Evolutionary conservation across 2,329 filamentous ascomycete genomes (phyloP).

Genomic region (Stachybotrys elegans): DNA sequence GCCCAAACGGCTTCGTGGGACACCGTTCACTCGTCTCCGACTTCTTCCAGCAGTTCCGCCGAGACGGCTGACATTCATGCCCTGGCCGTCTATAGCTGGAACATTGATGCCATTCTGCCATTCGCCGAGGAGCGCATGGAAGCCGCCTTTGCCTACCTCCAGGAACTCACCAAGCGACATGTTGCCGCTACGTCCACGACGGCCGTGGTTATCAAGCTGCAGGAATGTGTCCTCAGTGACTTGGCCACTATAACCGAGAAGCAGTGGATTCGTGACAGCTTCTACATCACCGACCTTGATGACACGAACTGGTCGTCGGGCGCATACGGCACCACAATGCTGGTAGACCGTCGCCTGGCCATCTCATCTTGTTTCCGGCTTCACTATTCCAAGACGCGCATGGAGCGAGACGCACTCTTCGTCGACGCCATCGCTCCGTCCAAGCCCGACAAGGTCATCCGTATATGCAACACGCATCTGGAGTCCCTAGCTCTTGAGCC

Average conservation of each 20-base stretch:
- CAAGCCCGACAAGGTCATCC: slow-evolving; percentile 23
- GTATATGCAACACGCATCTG: slow-evolving; percentile 53
- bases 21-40: background rate
- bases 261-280: slow-evolving; percentile 41
- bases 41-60: background rate
- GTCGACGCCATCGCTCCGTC: slow-evolving; percentile 35
- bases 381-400: slow-evolving; percentile 40
- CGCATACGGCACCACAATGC: slow-evolving; percentile 47
- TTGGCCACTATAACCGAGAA: slow-evolving; percentile 35
- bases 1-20: background rate
- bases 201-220: slow-evolving; percentile 41
- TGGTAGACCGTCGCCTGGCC: slow-evolving; percentile 42
- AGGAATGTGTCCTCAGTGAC: slow-evolving; percentile 45
- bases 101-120: slow-evolving; percentile 31
- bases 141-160: slow-evolving; percentile 23
- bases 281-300: slow-evolving; percentile 43
- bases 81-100: slow-evolving; percentile 27
- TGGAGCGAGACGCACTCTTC: slow-evolving; percentile 50
- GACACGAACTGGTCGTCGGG: slow-evolving; percentile 35
- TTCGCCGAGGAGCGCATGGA: slow-evolving; percentile 25
- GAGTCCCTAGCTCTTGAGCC: slow-evolving; percentile 46
- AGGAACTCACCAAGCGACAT: slow-evolving; percentile 5
- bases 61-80: slow-evolving; percentile 10
- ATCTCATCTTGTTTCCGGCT: slow-evolving; percentile 44
- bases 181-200: slow-evolving; percentile 3